Percentiles rank a stretch among this genome's conserved stretches.
Conservation (phyloP, 2,329 filamentous ascomycete species). For the Cordyceps farinosa region DNA sequence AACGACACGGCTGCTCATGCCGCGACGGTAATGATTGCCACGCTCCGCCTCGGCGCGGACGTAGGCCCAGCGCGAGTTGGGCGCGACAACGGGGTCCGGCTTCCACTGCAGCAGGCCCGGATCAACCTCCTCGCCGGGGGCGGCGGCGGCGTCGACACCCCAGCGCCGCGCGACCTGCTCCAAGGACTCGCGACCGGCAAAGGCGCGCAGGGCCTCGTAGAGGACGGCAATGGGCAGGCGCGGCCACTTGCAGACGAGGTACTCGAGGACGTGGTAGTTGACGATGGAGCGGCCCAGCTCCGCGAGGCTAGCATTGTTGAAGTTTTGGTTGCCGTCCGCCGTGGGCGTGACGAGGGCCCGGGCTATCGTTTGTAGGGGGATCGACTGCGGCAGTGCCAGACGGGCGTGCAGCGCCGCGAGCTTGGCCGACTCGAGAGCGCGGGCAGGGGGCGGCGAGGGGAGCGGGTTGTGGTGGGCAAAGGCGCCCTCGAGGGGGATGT, state of each 20-base stretch:
- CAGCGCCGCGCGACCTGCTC: slow-evolving; percentile 74
- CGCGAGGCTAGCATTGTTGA: slow-evolving; percentile 86
- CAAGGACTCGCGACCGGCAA: slow-evolving; percentile 71
- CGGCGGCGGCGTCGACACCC: slow-evolving; percentile 86
- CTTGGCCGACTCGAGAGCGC: slow-evolving; percentile 73
- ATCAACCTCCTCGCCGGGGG: slow-evolving; percentile 87
- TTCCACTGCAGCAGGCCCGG: slow-evolving; percentile 83
- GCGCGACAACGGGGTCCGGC: slow-evolving; percentile 43
- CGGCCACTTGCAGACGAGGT: slow-evolving; percentile 83
- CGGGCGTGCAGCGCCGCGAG: slow-evolving; percentile 89
- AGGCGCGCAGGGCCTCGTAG: slow-evolving; percentile 81
- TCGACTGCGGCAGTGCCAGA: slow-evolving; percentile 73
- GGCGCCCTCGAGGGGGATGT: slow-evolving; percentile 21
- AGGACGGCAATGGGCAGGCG: slow-evolving; percentile 86
- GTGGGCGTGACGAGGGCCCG: slow-evolving; percentile 81
- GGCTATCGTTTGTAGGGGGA: slow-evolving; percentile 82
- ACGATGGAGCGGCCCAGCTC: slow-evolving; percentile 79
- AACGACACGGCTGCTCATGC: slow-evolving; percentile 72
- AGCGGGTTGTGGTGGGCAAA: slow-evolving; percentile 35
- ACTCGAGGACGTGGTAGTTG: slow-evolving; percentile 84
- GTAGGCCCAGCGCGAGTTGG: slow-evolving; percentile 49
- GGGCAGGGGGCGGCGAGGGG: slow-evolving; percentile 68
- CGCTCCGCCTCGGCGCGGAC: slow-evolving; percentile 48
- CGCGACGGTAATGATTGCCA: slow-evolving; percentile 53
- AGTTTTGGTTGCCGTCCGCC: slow-evolving; percentile 72